Base-by-base conservation (phyloP, 352 stramenopile species). In the Thraustochytrium sp. region DNA sequence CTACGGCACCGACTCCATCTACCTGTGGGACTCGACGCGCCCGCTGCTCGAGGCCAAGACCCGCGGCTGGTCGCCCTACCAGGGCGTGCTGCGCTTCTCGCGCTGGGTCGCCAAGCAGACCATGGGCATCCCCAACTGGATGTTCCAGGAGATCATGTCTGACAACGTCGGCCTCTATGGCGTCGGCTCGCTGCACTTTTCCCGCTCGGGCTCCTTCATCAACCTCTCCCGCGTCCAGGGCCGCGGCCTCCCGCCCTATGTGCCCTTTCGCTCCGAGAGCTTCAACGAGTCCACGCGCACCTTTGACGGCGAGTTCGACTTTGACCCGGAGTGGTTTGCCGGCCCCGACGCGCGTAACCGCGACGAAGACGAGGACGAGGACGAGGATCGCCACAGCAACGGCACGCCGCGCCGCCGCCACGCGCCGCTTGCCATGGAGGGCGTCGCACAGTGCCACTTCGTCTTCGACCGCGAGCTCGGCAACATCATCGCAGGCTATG, bases 81-180 rank as follows among this genome's bases (percentile, higher is more conserved):
- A 72, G 40, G 59, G 59, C 16, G 21, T 72, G 9, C 59, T 72
- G 16, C 59, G 59, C 29, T 72, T 72, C 3, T 42, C 59, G 21
- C 59, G 59, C 36, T 72, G 59, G 59, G 40, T 72, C 40, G 59
- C 59, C 34, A 72, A 72, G 26, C 42, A 21, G 13, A 72, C 59
- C 34, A 72, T 72, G 59, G 59, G 59, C 21, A 72, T 72, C 8
- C 59, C 59, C 36, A 72, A 72, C 40, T 72, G 59, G 59, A 72
- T 72, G 59, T 72, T 72, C 46, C 59, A 72, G 46, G 59, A 72
- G 59, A 21, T 72, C 59, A 46, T 72, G 26, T 72, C 59, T 11
- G 59, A 72, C 59, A 44, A 49, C 2, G 59, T 72, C 26, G 59
- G 59, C 46, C 59, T 72, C 36, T 72, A 72, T 44, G 59, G 59